phyloP scores from a whole-genome alignment of 345 rosid genomes.

The Corymbia maculata region DNA sequence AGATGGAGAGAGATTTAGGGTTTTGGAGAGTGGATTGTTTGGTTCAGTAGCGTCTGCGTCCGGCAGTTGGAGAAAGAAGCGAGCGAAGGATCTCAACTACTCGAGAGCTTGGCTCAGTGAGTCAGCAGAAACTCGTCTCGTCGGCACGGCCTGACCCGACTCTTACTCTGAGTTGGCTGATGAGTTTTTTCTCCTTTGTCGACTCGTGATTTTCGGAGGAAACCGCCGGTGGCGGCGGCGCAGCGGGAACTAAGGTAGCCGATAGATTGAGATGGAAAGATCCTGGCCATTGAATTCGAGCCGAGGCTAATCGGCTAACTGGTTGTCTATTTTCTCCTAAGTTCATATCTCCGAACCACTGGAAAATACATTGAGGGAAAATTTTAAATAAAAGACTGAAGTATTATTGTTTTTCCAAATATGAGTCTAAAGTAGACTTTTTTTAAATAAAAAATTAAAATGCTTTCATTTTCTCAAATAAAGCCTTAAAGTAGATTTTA shows the following conservation, averaged over 20 bases:
- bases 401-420: too few species aligned
- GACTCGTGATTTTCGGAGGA: not conserved
- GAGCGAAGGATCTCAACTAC: not conserved
- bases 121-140: not conserved
- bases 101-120: not conserved
- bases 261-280: not conserved
- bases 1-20: not conserved
- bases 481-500: too few species aligned
- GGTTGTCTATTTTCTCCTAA: too few species aligned
- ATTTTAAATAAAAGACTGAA: too few species aligned
- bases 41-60: not conserved
- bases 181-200: too few species aligned
- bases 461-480: too few species aligned
- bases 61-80: not conserved
- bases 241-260: not conserved
- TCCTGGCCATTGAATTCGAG: fast-evolving
- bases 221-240: fast-evolving
- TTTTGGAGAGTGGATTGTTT: not conserved
- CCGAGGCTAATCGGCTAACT: fast-evolving
- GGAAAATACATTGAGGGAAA: too few species aligned
- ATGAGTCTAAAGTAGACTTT: too few species aligned
- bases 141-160: not conserved
- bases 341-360: too few species aligned
- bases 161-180: not conserved
- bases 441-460: too few species aligned